These are phyloP conservation scores for Jamesozyma rosinii DNA, from an alignment of 805 yeast species.

Conservation along the genomic window DNA sequence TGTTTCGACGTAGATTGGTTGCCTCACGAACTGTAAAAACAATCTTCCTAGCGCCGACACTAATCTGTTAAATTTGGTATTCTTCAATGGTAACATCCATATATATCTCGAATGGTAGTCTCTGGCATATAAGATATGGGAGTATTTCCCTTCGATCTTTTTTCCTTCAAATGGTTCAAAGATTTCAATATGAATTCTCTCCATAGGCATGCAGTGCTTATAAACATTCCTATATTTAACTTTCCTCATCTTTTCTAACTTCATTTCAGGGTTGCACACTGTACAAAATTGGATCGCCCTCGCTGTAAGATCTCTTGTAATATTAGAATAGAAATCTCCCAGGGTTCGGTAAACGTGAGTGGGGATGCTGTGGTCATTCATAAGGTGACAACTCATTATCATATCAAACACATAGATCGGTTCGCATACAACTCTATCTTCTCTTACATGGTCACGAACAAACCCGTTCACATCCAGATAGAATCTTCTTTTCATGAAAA, in stretches of 20 bases:
- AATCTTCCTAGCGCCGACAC: constrained; percentile 11
- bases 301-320: constrained; percentile 15
- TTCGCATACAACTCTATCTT: constrained; percentile 22
- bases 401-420: constrained; percentile 24
- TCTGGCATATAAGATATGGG: constrained; percentile 22
- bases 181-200: constrained; percentile 26
- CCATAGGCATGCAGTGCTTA: constrained; percentile 18
- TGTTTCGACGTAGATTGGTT: constrained; percentile 27
- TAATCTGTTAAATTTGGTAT: constrained; percentile 17
- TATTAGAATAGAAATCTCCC: constrained; percentile 19
- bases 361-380: constrained; percentile 21
- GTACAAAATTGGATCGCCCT: constrained; percentile 23
- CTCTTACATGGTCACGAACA: constrained; percentile 19
- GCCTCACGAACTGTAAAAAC: constrained; percentile 15
- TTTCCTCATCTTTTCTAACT: constrained; percentile 9
- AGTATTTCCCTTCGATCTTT: constrained; percentile 21
- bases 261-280: constrained; percentile 18
- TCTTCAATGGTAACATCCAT: constrained; percentile 27
- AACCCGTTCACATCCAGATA: constrained; percentile 13
- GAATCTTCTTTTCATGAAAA: constrained; percentile 20
- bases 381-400: constrained; percentile 25
- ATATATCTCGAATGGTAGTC: constrained; percentile 25
- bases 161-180: constrained; percentile 19
- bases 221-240: constrained; percentile 13
- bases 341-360: constrained; percentile 13